A percentile compares a stretch with the other conserved stretches of the same genome.
Conservation (phyloP, 495 filamentous ascomycete genomes). For the Mytilinidion resinicola region DNA sequence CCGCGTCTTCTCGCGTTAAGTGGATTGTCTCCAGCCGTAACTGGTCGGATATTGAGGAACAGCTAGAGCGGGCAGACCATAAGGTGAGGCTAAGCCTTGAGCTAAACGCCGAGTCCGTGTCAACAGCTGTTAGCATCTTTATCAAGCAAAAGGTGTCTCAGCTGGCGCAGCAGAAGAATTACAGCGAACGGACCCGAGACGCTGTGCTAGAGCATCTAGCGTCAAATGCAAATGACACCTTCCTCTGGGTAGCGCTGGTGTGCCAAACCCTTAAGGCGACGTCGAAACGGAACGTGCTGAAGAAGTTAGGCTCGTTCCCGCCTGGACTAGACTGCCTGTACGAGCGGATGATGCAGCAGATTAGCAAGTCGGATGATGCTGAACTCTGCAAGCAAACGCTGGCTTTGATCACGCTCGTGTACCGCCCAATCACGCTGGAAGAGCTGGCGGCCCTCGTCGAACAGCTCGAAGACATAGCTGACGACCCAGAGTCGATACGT, state of each 20-base stretch:
- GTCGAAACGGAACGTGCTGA: neutral
- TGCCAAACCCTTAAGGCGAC: neutral
- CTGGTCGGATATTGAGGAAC: conserved; percentile 30
- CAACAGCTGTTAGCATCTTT: conserved; percentile 17
- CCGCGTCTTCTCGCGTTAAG: conserved; percentile 27
- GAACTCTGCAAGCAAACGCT: conserved; percentile 3
- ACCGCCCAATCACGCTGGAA: neutral
- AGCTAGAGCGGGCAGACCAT: conserved; percentile 14
- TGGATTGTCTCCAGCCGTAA: conserved; percentile 39
- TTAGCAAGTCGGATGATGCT: neutral
- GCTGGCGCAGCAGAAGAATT: neutral
- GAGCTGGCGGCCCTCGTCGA: neutral
- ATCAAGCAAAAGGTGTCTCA: conserved; percentile 23
- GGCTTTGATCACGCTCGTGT: neutral
- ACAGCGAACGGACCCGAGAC: neutral
- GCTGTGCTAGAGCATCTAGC: neutral
- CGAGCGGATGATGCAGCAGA: conserved; percentile 3
- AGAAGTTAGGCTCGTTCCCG: neutral
- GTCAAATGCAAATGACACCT: conserved; percentile 1
- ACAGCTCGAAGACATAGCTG: neutral
- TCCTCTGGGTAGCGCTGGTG: too few species aligned
- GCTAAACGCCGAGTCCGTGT: conserved; percentile 27
- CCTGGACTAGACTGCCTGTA: neutral
- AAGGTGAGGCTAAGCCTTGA: conserved; percentile 31
- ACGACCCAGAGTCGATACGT: neutral